Conservation (phyloP, 176 grass and related monocot species). For the Oryza meyeriana region DNA sequence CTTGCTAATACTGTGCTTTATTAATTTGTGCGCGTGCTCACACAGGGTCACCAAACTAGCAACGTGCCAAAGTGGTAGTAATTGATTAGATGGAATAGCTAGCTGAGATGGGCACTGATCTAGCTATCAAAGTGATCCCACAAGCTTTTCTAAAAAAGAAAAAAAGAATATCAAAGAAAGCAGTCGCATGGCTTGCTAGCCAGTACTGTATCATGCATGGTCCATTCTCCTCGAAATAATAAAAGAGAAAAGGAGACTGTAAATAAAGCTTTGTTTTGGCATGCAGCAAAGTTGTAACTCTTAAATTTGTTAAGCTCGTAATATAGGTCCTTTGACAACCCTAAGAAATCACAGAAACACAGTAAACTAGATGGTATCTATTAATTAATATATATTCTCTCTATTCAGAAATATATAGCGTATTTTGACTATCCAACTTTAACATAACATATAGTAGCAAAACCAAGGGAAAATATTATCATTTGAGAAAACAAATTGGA, state of each 20-base stretch:
- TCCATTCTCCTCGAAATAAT: not conserved
- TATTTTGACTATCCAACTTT: no score
- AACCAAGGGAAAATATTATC: no score
- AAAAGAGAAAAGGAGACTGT: not conserved
- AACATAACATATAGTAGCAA: no score
- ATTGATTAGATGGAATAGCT: not conserved
- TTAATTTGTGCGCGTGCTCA: not conserved
- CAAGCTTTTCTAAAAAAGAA: not conserved
- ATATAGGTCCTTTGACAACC: no score
- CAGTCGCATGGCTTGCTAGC: not conserved
- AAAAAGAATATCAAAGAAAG: not conserved
- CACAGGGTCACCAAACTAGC: not conserved
- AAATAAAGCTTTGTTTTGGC: not conserved
- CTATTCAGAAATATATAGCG: no score
- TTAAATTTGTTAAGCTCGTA: not conserved
- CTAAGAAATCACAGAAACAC: no score
- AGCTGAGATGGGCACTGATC: not conserved
- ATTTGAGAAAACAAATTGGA: not conserved
- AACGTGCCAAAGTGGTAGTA: not conserved
- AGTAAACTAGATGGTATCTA: no score
- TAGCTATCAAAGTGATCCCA: not conserved
- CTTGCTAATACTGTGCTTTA: not conserved
- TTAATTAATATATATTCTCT: no score
- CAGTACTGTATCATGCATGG: not conserved
- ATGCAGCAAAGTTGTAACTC: not conserved